Evolutionary conservation across 169 alveolate genomes (phyloP), one percentile per base, ranked within the genome.

Genomic region (Cryptosporidium sp.): DNA sequence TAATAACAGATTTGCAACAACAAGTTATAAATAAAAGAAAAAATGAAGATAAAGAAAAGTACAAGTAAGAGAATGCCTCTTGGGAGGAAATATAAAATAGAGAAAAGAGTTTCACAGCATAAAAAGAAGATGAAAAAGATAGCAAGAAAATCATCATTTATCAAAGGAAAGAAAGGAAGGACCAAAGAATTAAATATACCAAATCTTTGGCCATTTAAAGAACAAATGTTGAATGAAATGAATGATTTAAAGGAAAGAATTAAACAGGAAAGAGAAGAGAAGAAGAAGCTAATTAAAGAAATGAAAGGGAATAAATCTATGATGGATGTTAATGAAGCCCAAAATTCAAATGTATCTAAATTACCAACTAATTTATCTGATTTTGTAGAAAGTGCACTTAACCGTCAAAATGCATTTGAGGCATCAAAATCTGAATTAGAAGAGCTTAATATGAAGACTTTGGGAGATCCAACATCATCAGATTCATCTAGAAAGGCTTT

Each of bases 181-280:
- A 85, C 89, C 18, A 93, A 93, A 67, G 96, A 93, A 35, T 89
- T 95, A 26, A 95, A 94, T 21, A 91, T 96, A 26, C 98, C 98
- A 16, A 96, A 96, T 80, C 67, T 95, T 29, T 93, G 93, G 87
- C 96, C 97, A 8, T 93, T 91, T 84, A 96, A 97, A 86, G 93
- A 92, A 39, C 94, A 91, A 35, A 58, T 92, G 75, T 29, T 92
- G 33, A 52, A 85, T 21, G 85, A 87, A 35, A 85, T 92, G 44
- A 92, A 61, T 39, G 94, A 53, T 84, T 92, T 33, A 94, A 93
- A 68, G 93, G 87, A 75, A 67, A 94, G 62, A 62, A 26, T 62
- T n/a, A 61, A 37, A 80, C 21, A 37, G 33, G 89, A 80, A 67
- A 61, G 44, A 92, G 94, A 84, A 52, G 96, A 56, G 89, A 95